Evolutionary conservation across 2,329 filamentous ascomycete genomes (phyloP).

Genomic region (Penicillium sp.): DNA sequence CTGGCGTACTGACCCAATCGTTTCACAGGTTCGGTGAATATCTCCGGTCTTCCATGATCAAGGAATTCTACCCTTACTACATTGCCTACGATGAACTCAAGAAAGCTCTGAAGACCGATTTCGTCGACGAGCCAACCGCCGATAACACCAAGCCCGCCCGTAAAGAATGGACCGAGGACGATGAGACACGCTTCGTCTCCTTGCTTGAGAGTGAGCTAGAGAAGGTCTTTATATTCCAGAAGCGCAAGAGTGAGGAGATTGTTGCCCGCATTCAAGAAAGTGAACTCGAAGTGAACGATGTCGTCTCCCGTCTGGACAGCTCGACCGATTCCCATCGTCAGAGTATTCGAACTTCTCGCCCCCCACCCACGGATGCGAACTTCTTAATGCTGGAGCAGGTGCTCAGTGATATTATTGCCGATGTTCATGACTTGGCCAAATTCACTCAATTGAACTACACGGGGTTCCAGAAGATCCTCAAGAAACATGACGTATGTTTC

Average conservation of each 20-base stretch:
- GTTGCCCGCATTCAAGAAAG: conserved; percentile 77
- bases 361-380: conserved; percentile 69
- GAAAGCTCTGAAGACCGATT: conserved; percentile 67
- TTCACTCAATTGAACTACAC: conserved; percentile 98
- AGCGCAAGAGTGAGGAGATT: conserved; percentile 94
- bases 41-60: conserved; percentile 87
- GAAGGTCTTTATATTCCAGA: conserved; percentile 95
- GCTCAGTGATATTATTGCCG: conserved; percentile 92
- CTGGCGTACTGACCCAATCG: conserved; percentile 9
- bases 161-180: conserved; percentile 76
- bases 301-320: conserved; percentile 63
- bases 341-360: conserved; percentile 19
- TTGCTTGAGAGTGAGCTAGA: conserved; percentile 86
- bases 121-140: conserved; percentile 44
- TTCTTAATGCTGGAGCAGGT: conserved; percentile 90
- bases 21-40: conserved; percentile 75
- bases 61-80: conserved; percentile 96
- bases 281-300: conserved; percentile 81
- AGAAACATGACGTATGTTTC: conserved; percentile 83
- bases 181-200: conserved; percentile 79
- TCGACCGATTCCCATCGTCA: conserved; percentile 37
- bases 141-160: conserved; percentile 43
- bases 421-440: conserved; percentile 95
- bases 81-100: conserved; percentile 96
- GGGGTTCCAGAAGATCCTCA: conserved; percentile 99